phyloP scores from a whole-genome alignment of 371 early-diverging fungal genomes.

The Blastocladiella emersonii region DNA sequence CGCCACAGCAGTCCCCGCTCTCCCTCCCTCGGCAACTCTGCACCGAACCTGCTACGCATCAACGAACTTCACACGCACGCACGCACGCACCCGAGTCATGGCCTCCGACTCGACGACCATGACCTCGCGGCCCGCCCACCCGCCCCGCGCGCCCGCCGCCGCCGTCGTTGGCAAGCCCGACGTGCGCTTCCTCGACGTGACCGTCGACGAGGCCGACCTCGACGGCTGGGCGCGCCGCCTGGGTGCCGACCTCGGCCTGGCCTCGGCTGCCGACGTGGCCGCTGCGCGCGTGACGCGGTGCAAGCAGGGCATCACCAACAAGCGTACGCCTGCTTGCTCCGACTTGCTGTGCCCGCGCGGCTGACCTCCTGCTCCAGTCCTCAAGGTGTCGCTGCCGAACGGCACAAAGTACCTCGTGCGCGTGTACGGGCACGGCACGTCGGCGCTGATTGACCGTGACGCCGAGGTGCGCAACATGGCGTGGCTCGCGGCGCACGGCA shows the following conservation, averaged over 20 bases:
- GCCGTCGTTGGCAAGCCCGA: too few species aligned
- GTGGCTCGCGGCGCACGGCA: conserved; percentile 46
- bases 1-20: too few species aligned
- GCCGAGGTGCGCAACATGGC: conserved; percentile 50
- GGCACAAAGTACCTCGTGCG: conserved; percentile 28
- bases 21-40: too few species aligned
- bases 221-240: not conserved
- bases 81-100: too few species aligned
- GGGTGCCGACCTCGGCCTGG: not conserved
- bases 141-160: too few species aligned
- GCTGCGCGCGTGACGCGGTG: conserved; percentile 30
- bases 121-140: too few species aligned
- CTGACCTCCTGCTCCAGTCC: conserved; percentile 5
- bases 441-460: conserved; percentile 71
- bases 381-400: not conserved
- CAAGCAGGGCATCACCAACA: conserved; percentile 89
- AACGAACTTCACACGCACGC: too few species aligned
- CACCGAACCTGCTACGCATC: too few species aligned
- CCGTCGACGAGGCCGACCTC: not conserved
- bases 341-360: not conserved
- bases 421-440: conserved; percentile 75
- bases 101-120: too few species aligned
- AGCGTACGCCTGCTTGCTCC: conserved; percentile 32
- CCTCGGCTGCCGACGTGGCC: conserved; percentile 10
- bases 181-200: not conserved